phyloP scores from a whole-genome alignment of 768 basidiomycete species.

The Leccinum ochraceum region DNA sequence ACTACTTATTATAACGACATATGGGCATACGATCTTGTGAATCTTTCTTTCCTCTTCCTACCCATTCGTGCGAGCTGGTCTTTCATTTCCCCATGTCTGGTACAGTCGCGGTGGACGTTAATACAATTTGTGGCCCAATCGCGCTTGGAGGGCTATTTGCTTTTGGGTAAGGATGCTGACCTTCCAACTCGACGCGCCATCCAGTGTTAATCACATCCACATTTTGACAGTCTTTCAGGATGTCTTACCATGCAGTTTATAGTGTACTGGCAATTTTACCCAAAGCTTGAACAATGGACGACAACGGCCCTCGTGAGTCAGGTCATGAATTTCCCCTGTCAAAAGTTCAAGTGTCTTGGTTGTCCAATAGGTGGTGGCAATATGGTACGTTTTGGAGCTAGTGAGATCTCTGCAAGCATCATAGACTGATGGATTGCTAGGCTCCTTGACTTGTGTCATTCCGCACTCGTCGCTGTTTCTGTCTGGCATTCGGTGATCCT shows the following conservation, averaged over 20 bases:
- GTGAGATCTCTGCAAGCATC: background rate
- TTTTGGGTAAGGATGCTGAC: conserved; percentile 14
- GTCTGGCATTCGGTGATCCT: conserved; percentile 27
- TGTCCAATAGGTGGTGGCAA: conserved; percentile 18
- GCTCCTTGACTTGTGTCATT: conserved; percentile 29
- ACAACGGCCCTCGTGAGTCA: conserved; percentile 21
- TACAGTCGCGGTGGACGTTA: background rate
- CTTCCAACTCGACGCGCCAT: background rate
- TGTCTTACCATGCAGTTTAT: conserved; percentile 29
- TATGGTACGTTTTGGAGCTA: conserved; percentile 14
- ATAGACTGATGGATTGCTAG: conserved; percentile 5
- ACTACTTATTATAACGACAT: conserved; percentile 7
- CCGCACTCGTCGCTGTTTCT: conserved; percentile 21
- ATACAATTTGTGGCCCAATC: conserved; percentile 20
- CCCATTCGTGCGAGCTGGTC: background rate
- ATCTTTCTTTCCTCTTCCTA: background rate
- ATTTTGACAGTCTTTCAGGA: conserved; percentile 24
- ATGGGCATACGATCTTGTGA: background rate
- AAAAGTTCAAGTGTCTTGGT: background rate
- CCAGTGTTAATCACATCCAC: background rate
- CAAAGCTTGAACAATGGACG: conserved; percentile 17
- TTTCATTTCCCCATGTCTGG: conserved; percentile 7
- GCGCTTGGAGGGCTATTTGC: conserved; percentile 27
- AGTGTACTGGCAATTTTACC: conserved; percentile 23
- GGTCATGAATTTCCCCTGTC: no score